A percentile compares a stretch with the other conserved stretches of the same genome.
Evolutionary conservation across 768 basidiomycete genomes (phyloP).

Genomic region (Rubroboletus satanas): DNA sequence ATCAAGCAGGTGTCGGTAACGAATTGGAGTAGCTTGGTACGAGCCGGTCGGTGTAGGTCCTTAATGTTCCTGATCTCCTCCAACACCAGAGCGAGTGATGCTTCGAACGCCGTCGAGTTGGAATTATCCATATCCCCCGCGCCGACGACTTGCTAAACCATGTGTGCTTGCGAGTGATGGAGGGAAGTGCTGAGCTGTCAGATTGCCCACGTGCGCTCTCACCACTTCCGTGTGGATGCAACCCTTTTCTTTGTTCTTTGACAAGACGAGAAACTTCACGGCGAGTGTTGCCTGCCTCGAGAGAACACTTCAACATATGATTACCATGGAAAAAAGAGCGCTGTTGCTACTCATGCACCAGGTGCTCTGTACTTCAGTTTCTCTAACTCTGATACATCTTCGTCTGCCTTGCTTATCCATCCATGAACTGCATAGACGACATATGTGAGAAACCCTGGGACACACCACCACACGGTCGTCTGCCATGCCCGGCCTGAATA

Average conservation of each 20-base stretch:
- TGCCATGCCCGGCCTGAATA: constrained; percentile 51
- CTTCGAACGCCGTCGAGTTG: constrained; percentile 3
- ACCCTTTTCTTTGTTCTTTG: no score
- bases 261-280: no score
- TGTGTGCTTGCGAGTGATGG: background rate
- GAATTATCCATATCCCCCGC: constrained; percentile 3
- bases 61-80: constrained; percentile 6
- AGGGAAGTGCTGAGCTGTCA: background rate
- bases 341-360: constrained; percentile 40
- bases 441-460: constrained; percentile 41
- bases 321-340: background rate
- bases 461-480: constrained; percentile 50
- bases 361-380: constrained; percentile 50
- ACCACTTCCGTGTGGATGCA: no score
- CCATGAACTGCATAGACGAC: constrained; percentile 44
- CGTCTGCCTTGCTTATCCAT: constrained; percentile 42
- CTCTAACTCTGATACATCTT: constrained; percentile 49
- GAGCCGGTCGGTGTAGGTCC: constrained; percentile 7
- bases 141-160: background rate
- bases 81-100: constrained; percentile 20
- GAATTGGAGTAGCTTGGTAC: constrained; percentile 28
- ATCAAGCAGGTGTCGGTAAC: constrained; percentile 41
- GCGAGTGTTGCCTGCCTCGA: background rate
- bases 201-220: background rate
- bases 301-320: background rate